phyloP scores from a whole-genome alignment of 2,329 filamentous ascomycete genomes.

The Pseudopyricularia javanii region DNA sequence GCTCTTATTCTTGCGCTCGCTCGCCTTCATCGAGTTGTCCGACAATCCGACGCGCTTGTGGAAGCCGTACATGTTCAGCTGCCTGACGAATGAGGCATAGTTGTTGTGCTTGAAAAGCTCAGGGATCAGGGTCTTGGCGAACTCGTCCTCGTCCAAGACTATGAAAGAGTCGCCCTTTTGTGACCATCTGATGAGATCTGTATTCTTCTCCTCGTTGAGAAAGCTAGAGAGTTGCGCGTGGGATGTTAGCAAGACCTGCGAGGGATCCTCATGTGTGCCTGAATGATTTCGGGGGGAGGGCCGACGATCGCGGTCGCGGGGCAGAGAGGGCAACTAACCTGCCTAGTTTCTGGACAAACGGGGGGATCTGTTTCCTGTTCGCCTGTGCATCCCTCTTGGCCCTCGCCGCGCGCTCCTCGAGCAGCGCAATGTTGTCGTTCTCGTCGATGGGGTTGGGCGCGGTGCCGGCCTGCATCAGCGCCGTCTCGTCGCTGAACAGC shows the following conservation, averaged over 20 bases:
- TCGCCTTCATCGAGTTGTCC: conserved; percentile 95
- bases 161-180: conserved; percentile 94
- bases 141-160: conserved; percentile 93
- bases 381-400: conserved; percentile 80
- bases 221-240: conserved; percentile 47
- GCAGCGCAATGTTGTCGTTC: conserved; percentile 61
- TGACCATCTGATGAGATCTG: conserved; percentile 92
- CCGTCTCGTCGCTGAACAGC: conserved; percentile 28
- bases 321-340: conserved; percentile 49
- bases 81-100: conserved; percentile 90
- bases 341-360: conserved; percentile 95
- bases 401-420: conserved; percentile 67
- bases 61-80: conserved; percentile 96
- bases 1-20: conserved; percentile 93
- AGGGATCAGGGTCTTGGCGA: conserved; percentile 90
- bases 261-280: neutral
- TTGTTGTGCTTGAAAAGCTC: conserved; percentile 99
- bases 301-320: neutral
- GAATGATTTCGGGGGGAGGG: neutral
- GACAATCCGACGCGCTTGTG: conserved; percentile 91
- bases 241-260: neutral
- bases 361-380: conserved; percentile 91
- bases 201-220: conserved; percentile 83
- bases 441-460: conserved; percentile 24
- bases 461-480: conserved; percentile 21